Conservation (phyloP, 2,329 filamentous ascomycete genomes). For the Diaporthe caulivora region DNA sequence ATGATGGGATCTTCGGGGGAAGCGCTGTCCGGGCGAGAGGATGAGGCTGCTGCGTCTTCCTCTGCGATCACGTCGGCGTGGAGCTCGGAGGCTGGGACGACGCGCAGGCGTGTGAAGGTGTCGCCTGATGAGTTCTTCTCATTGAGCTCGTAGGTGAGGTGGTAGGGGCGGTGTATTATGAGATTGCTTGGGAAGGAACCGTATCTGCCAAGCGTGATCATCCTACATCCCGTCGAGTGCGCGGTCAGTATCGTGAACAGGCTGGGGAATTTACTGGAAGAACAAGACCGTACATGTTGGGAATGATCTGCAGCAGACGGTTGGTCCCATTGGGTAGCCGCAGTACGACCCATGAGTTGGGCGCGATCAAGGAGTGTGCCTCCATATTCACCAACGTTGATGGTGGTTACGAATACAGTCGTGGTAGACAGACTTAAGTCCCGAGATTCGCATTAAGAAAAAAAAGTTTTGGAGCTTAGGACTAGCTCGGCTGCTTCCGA, state of each 20-base stretch:
- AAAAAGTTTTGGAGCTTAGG: conserved; percentile 34
- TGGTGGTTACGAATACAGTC: background rate
- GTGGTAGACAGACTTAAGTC: background rate
- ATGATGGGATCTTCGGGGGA: conserved; percentile 57
- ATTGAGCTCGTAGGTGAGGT: conserved; percentile 90
- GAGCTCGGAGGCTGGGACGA: conserved; percentile 84
- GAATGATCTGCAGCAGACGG: conserved; percentile 68
- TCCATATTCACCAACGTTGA: conserved; percentile 30
- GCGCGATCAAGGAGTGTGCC: conserved; percentile 63
- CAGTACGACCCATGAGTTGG: conserved; percentile 71
- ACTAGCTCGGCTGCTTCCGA: conserved; percentile 31
- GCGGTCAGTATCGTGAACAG: conserved; percentile 38
- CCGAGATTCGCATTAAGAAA: background rate
- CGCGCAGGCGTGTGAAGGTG: conserved; percentile 76
- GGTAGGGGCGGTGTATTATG: conserved; percentile 89
- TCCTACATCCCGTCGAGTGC: conserved; percentile 62
- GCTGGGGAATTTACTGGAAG: background rate
- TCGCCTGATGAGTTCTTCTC: conserved; percentile 74
- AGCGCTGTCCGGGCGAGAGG: conserved; percentile 52
- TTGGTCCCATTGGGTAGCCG: conserved; percentile 70
- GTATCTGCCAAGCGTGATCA: conserved; percentile 91
- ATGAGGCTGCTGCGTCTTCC: conserved; percentile 44
- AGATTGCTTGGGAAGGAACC: conserved; percentile 91
- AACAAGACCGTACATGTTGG: conserved; percentile 66
- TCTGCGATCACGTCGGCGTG: conserved; percentile 80